Base-by-base conservation (phyloP, 305 asterid genomes). In the Fraxinus platypoda region DNA sequence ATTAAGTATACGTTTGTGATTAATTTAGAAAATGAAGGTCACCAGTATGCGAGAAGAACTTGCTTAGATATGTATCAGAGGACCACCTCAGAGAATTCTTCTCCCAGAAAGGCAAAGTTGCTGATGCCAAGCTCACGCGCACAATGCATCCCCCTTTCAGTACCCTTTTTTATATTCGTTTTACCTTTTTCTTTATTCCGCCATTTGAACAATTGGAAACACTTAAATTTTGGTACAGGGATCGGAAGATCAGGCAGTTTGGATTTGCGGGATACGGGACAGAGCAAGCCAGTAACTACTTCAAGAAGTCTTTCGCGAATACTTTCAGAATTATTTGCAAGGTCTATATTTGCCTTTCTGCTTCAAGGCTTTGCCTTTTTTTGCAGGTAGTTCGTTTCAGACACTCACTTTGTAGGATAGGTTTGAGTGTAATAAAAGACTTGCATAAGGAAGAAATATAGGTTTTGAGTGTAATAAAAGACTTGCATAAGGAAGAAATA, bases 91-190 rank as follows among this genome's bases (percentile, higher is more conserved):
- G 92, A 81, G 95, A 94, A 3, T 91, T 91, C 84, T 95, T 95
- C 91, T 93, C 99, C 34, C 91, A 87, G 87, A 94, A 94, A 88
- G 99, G 99, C 78, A 97, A 95, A 87, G 97, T 95, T 70, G 94
- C 98, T 5, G 98, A 94, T 81, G 94, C 97, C 82, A 94, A 91
- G 91, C 91, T 95, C 79, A 92, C 93, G 91, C 95, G 97, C 72
- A 95, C 98, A 82, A 87, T 87, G 98, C 94, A 87, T 82, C 80
- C 35, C 26, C 52, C 6, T 74, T 43, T 81, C 28, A 26, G 13
- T 35, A 3, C 30, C 12, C 4, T n/a, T 35, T 6, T 21, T 70
- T 2, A 23, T 28, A 15, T 64, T 6, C 68, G 1, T 49, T n/a
- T 3, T 54, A 7, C 33, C 6, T 13, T 4, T 68, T 35, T 80